Evolutionary conservation across 1,284 basidiomycete species (phyloP).

Genomic region (Irpex sp.): DNA sequence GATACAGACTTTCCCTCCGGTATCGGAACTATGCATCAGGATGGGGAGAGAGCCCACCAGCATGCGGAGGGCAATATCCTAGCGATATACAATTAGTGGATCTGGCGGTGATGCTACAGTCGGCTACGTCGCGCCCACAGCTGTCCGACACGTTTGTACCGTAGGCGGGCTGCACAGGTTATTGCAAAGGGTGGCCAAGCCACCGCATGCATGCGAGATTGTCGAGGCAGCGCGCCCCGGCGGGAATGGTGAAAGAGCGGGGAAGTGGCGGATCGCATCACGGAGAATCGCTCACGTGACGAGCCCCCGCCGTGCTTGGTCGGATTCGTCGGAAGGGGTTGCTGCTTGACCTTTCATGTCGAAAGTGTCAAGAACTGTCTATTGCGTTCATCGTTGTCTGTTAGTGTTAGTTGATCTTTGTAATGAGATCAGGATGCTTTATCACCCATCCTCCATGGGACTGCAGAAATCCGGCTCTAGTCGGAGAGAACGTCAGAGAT

Average conservation of each 20-base stretch:
- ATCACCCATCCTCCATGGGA: slow-evolving; percentile 4
- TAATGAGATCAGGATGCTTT: slow-evolving; percentile 5
- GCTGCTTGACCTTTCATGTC: background rate
- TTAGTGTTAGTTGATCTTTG: background rate
- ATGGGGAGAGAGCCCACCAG: background rate
- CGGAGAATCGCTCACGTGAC: background rate
- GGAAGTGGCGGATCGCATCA: background rate
- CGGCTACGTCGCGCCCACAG: too few relatives aligned
- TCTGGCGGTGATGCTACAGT: too few relatives aligned
- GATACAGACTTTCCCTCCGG: background rate
- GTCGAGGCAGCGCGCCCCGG: too few relatives aligned
- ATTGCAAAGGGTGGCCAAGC: too few relatives aligned
- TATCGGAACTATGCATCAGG: background rate
- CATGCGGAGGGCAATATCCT: background rate
- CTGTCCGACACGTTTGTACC: too few relatives aligned
- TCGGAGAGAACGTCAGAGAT: slow-evolving; percentile 8
- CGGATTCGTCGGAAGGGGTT: background rate
- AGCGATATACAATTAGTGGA: background rate
- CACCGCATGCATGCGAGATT: too few relatives aligned
- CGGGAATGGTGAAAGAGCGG: background rate
- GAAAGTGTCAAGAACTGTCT: background rate
- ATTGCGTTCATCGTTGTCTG: background rate
- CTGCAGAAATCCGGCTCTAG: slow-evolving; percentile 1
- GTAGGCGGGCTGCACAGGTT: too few relatives aligned
- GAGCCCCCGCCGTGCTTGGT: background rate